These are phyloP conservation scores for Lumnitzera racemosa DNA, from an alignment of 345 rosid species.

Conservation along the genomic window DNA sequence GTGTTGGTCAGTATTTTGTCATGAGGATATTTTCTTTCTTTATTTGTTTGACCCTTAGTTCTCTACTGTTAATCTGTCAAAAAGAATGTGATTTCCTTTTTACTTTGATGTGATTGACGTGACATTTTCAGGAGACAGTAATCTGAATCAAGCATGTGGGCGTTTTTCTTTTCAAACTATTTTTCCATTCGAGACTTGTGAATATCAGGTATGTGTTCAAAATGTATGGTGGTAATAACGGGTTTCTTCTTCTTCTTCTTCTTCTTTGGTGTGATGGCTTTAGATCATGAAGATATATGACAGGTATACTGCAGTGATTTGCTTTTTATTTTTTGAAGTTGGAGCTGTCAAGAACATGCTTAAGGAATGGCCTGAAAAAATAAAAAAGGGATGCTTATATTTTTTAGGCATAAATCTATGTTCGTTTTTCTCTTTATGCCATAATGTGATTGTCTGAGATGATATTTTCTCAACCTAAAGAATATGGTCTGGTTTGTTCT, in stretches of 20 bases:
- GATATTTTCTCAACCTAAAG: too few relatives aligned
- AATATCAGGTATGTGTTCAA: constrained; percentile 25
- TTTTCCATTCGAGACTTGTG: background rate
- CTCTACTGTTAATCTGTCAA: background rate
- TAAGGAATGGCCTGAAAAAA: too few relatives aligned
- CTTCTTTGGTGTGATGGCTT: too few relatives aligned
- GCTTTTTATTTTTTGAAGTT: background rate
- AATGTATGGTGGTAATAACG: background rate
- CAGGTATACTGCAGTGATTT: background rate
- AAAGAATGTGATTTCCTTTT: background rate
- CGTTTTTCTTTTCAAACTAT: background rate
- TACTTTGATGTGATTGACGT: constrained; percentile 10
- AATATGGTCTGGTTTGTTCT: too few relatives aligned
- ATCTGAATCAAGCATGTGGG: constrained; percentile 14
- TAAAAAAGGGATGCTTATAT: too few relatives aligned
- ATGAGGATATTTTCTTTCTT: constrained; percentile 5
- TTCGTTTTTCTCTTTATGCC: too few relatives aligned
- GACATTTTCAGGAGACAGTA: constrained; percentile 27
- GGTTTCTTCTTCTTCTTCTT: background rate
- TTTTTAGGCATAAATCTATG: too few relatives aligned
- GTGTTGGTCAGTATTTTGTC: constrained; percentile 22
- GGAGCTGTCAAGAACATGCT: too few relatives aligned
- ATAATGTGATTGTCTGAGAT: too few relatives aligned
- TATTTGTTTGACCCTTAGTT: constrained; percentile 8
- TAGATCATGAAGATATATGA: constrained; percentile 1